Evolutionary conservation across 139 green algal species (phyloP), one percentile per base, ranked within the genome.

Genomic region (Coelastrella sp.): DNA sequence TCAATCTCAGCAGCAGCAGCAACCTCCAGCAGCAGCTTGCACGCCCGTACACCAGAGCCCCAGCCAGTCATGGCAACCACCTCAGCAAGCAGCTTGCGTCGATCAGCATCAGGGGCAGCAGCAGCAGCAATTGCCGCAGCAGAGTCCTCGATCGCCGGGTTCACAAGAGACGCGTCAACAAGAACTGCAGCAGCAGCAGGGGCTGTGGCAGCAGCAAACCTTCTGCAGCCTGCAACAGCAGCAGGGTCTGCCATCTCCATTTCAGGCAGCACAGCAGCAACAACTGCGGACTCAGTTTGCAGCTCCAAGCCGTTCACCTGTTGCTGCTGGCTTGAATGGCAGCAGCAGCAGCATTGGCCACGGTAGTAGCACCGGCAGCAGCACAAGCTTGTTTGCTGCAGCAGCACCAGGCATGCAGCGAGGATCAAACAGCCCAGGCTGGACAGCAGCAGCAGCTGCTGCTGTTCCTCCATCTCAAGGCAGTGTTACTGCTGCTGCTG

Each of bases 31-130:
- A 74, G 66, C 16, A 68, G 54, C 80, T 73, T 11, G 58, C 47
- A 74, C 19, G 16, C 8, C 80, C 32, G 17, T 16, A 85, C 47
- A 20, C 7, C 80, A 74, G 47, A 7, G 80, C 54, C 32, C 0
- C 80, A 73, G 20, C 80, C 32, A 56, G 23, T 47, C 60, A 22
- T 71, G 54, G 56, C 20, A 7, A 65, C 10, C 20, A 32, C 20
- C 6, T 68, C 10, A 57, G 77, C 20, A 59, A 22, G 54, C 54
- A 84, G 19, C 59, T 22, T 57, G 23, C 56, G 16, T 32, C 77
- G 7, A 16, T 61, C 59, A 85, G 16, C 80, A 85, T 16, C 80
- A 85, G 58, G 22, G 66, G 81, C 81, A 87, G 81, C 81, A 75
- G 81, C 81, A 54, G 59, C 22, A 22, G 54, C 80, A 85, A 2